These are phyloP conservation scores for Verruconis gallopava DNA, from an alignment of 2,329 filamentous ascomycete genomes.

Conservation along the genomic window DNA sequence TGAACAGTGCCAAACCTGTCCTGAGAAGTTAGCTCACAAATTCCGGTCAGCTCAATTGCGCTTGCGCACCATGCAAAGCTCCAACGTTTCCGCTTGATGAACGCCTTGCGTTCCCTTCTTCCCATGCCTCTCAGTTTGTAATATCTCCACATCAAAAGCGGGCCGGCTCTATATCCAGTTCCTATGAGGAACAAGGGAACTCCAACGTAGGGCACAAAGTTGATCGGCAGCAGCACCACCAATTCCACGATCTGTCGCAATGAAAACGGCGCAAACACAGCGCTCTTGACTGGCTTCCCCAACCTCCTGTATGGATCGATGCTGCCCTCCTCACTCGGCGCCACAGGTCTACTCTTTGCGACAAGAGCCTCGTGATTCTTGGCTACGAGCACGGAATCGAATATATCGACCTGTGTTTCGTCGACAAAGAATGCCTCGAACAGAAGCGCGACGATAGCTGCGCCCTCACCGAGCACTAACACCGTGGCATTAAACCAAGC, in stretches of 20 bases:
- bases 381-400: slow-evolving; percentile 49
- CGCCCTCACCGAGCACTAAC: slow-evolving; percentile 59
- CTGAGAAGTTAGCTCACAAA: slow-evolving; percentile 1
- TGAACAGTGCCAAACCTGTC: slow-evolving; percentile 68
- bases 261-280: slow-evolving; percentile 79
- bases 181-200: slow-evolving; percentile 76
- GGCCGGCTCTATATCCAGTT: slow-evolving; percentile 76
- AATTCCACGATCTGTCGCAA: slow-evolving; percentile 84
- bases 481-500: slow-evolving; percentile 88
- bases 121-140: slow-evolving; percentile 66
- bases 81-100: slow-evolving; percentile 54
- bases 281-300: slow-evolving; percentile 63
- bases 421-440: slow-evolving; percentile 46
- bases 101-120: slow-evolving; percentile 59
- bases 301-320: slow-evolving; percentile 60
- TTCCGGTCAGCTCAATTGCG: background rate
- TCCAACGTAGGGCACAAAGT: slow-evolving; percentile 73
- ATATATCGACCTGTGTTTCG: slow-evolving; percentile 64
- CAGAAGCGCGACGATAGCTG: slow-evolving; percentile 46
- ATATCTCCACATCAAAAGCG: slow-evolving; percentile 82
- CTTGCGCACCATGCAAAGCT: slow-evolving; percentile 68
- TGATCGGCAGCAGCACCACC: slow-evolving; percentile 53
- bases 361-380: slow-evolving; percentile 34
- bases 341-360: slow-evolving; percentile 41
- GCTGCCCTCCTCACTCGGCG: slow-evolving; percentile 37